phyloP scores from a whole-genome alignment of 2,329 filamentous ascomycete species.

The Exophiala sp. region DNA sequence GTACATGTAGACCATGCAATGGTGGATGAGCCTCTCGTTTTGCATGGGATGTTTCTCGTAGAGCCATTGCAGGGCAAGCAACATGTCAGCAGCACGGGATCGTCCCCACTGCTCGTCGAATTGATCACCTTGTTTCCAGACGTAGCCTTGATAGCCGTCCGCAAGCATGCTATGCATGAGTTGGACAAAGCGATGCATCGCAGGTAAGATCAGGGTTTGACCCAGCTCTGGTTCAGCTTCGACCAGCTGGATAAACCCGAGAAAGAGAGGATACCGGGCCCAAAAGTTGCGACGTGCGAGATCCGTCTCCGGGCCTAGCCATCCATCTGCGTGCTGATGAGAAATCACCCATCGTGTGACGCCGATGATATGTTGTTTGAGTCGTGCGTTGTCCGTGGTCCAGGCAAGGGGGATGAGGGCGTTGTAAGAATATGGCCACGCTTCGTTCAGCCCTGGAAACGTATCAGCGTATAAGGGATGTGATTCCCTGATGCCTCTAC shows the following conservation, averaged over 20 bases:
- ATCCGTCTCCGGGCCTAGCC: slow-evolving; percentile 51
- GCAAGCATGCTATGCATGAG: slow-evolving; percentile 52
- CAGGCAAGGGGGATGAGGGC: slow-evolving; percentile 53
- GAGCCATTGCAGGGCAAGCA: slow-evolving; percentile 46
- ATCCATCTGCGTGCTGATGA: slow-evolving; percentile 49
- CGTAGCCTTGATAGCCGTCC: slow-evolving; percentile 48
- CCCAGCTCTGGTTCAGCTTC: slow-evolving; percentile 48
- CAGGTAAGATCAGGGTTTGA: slow-evolving; percentile 41
- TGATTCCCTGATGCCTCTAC: neutral
- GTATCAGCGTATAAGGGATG: neutral
- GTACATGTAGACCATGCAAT: slow-evolving; percentile 43
- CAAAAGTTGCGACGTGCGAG: slow-evolving; percentile 46
- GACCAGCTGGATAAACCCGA: slow-evolving; percentile 45
- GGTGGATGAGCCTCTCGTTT: slow-evolving; percentile 35
- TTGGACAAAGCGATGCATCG: slow-evolving; percentile 47
- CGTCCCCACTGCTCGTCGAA: slow-evolving; percentile 41
- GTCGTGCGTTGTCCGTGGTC: slow-evolving; percentile 41
- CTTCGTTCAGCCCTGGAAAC: slow-evolving; percentile 44
- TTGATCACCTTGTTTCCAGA: slow-evolving; percentile 41
- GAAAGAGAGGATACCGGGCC: slow-evolving; percentile 48
- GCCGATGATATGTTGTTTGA: slow-evolving; percentile 47
- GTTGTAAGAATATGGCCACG: slow-evolving; percentile 55
- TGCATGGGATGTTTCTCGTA: slow-evolving; percentile 42
- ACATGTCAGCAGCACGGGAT: slow-evolving; percentile 41
- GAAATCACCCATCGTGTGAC: slow-evolving; percentile 46